Evolutionary conservation across 306 rosid genomes (phyloP), one percentile per base, ranked within the genome.

Genomic region (Lathyrus oleraceus): DNA sequence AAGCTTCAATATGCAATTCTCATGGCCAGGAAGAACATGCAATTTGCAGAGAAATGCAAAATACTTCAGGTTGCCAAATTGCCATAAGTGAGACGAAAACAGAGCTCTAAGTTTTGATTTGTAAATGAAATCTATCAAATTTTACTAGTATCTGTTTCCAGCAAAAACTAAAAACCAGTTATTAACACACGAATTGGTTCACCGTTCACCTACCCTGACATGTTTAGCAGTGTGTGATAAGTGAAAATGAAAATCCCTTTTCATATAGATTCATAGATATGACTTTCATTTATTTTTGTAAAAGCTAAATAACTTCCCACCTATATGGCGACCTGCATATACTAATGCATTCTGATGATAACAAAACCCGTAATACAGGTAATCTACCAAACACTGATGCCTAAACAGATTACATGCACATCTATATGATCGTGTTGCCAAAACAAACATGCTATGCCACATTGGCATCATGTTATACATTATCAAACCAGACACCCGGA

Each of bases 401-500:
- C 57, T 27, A 49, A 19, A 40, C 47, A 2, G 23, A 13, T 39
- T 69, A 4, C 6, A 16, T 14, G 25, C 14, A 13, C n/a, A 14
- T 23, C 5, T 2, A 30, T 17, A 2, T 1, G 38, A 32, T 8
- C 11, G 16, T 19, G 17, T 19, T 38, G 21, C 49, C 49, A 62
- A 60, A 35, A 23, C 45, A 60, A 62, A 38, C 32, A 35, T 35
- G 39, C 10, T 35, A 32, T 0, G 0, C 15, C 13, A 19, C 12
- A 19, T 62, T 77, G 60, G 44, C 35, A 15, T 17, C 28, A 69
- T 2, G 47, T 36, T 16, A 21, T 45, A 36, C 6, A 38, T 14
- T 49, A 42, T 39, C 65, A 25, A 72, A 58, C 23, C 7, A 48
- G 40, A 25, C 59, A 66, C 62, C 23, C 60, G 10, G 10, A 21